Percentiles rank a stretch among this genome's conserved stretches.
Evolutionary conservation across 2,329 filamentous ascomycete genomes (phyloP).

Genomic region (Aspergillus pseudoterreus): DNA sequence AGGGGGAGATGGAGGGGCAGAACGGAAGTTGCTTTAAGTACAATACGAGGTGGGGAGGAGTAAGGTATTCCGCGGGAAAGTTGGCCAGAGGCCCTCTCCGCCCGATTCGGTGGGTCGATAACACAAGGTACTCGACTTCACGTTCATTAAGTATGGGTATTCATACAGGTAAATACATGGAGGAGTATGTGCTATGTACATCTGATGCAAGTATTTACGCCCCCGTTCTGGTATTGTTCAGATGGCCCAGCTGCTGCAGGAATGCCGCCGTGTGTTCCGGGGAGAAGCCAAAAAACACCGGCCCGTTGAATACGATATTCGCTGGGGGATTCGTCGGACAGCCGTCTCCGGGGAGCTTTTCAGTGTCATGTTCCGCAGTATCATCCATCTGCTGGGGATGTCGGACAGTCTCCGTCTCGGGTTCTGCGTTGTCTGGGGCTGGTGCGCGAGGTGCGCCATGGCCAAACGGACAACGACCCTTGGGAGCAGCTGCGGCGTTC

Average conservation of each 20-base stretch:
- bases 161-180: neutral
- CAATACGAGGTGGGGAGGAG: too few relatives aligned
- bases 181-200: neutral
- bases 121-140: neutral
- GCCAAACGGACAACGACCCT: slow-evolving; percentile 35
- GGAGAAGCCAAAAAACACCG: slow-evolving; percentile 89
- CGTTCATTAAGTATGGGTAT: neutral
- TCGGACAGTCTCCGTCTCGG: slow-evolving; percentile 13
- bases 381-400: slow-evolving; percentile 11
- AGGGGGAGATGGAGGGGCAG: slow-evolving; percentile 9
- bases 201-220: neutral
- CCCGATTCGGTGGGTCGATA: neutral
- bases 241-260: slow-evolving; percentile 55
- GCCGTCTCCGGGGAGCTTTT: slow-evolving; percentile 4
- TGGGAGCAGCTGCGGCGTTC: slow-evolving; percentile 10
- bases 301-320: slow-evolving; percentile 84
- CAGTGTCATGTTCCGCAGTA: slow-evolving; percentile 5
- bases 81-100: slow-evolving; percentile 2
- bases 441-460: slow-evolving; percentile 21
- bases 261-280: slow-evolving; percentile 76
- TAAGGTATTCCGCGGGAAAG: slow-evolving; percentile 20
- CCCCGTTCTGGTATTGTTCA: slow-evolving; percentile 9
- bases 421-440: slow-evolving; percentile 10
- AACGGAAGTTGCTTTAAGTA: slow-evolving; percentile 1
- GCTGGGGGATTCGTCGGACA: slow-evolving; percentile 35